Percentiles rank a stretch among this genome's conserved stretches.
phyloP scores from a whole-genome alignment of 257 asterid species.

The Nicotiana otophora region DNA sequence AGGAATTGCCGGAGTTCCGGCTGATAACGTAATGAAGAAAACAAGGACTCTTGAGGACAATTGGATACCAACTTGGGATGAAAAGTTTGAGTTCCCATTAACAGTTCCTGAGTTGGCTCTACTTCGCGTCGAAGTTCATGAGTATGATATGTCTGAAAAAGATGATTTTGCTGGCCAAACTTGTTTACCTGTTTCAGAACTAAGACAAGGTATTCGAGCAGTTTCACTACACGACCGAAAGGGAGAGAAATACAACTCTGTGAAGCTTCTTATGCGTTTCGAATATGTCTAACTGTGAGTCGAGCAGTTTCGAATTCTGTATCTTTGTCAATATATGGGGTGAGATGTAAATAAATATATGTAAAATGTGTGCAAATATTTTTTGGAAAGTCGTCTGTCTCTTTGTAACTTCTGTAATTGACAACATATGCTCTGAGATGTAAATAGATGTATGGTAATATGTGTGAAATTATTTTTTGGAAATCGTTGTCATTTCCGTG shows the following conservation, averaged over 20 bases:
- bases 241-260: conserved; percentile 54
- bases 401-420: background rate
- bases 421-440: background rate
- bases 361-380: background rate
- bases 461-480: background rate
- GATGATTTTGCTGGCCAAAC: conserved; percentile 84
- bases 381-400: background rate
- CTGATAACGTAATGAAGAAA: conserved; percentile 65
- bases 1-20: conserved; percentile 84
- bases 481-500: background rate
- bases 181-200: conserved; percentile 64
- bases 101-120: conserved; percentile 74
- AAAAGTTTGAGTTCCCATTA: conserved; percentile 61
- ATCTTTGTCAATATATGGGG: background rate
- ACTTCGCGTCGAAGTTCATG: conserved; percentile 72
- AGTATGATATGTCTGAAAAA: conserved; percentile 75
- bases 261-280: conserved; percentile 78
- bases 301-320: background rate
- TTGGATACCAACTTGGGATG: conserved; percentile 80
- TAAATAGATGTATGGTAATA: background rate
- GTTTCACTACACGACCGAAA: conserved; percentile 55
- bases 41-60: conserved; percentile 63
- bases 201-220: conserved; percentile 68
- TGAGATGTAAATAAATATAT: background rate
- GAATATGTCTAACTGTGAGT: conserved; percentile 40